phyloP scores from a whole-genome alignment of 352 stramenopile genomes.

The Phytophthora aleatoria region DNA sequence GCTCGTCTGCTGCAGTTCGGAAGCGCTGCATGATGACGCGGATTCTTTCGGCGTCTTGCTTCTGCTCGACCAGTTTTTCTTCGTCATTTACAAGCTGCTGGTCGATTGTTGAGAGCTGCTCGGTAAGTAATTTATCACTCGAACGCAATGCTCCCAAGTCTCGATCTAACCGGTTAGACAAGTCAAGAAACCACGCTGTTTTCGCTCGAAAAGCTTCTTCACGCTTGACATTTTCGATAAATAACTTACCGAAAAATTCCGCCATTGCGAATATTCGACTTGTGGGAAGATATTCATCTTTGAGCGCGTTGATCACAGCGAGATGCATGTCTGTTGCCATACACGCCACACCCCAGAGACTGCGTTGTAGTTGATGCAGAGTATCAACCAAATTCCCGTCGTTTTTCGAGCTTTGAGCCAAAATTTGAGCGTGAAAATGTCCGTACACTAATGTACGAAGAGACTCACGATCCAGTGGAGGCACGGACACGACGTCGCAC shows the following conservation, averaged over 20 bases:
- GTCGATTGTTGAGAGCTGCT: constrained; percentile 20
- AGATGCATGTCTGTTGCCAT: constrained; percentile 41
- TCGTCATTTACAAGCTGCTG: constrained; percentile 39
- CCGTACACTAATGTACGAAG: constrained; percentile 47
- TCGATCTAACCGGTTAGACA: constrained; percentile 28
- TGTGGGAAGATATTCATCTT: constrained; percentile 4
- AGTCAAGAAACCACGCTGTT: constrained; percentile 28
- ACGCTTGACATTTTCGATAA: constrained; percentile 22
- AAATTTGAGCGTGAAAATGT: constrained; percentile 49
- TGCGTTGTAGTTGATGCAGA: constrained; percentile 34
- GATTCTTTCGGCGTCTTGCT: constrained; percentile 51
- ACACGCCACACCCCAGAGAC: constrained; percentile 47
- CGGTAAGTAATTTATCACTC: constrained; percentile 26
- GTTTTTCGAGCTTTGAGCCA: background rate
- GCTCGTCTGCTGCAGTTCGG: constrained; percentile 60
- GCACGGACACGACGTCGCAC: constrained; percentile 40
- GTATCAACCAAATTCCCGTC: constrained; percentile 31
- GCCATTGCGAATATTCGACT: constrained; percentile 26
- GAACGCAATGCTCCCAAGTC: constrained; percentile 27
- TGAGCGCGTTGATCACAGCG: constrained; percentile 6
- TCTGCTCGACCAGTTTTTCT: constrained; percentile 39
- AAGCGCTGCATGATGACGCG: constrained; percentile 65
- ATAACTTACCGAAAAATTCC: constrained; percentile 26
- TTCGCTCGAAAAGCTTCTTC: constrained; percentile 27
- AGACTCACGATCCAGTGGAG: constrained; percentile 27